phyloP scores from a whole-genome alignment of 768 basidiomycete genomes.

The Boletales sp. region DNA sequence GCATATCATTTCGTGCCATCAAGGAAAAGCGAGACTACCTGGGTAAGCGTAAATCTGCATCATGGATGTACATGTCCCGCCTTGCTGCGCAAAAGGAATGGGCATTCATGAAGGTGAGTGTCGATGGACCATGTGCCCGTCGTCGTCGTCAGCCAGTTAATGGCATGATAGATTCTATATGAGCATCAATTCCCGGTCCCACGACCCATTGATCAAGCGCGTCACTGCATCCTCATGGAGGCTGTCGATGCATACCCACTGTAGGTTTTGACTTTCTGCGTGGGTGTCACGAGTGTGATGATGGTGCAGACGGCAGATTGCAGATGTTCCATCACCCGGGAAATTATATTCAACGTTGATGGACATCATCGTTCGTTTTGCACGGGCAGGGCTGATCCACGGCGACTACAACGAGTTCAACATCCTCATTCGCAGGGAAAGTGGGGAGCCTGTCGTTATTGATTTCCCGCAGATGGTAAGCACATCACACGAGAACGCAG shows the following conservation, averaged over 20 bases:
- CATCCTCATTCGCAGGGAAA: conserved; percentile 82
- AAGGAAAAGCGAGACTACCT: conserved; percentile 96
- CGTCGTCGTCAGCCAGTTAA: not conserved
- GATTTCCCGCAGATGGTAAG: conserved; percentile 99
- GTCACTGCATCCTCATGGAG: conserved; percentile 96
- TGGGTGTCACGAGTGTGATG: not conserved
- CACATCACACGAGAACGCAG: conserved; percentile 94
- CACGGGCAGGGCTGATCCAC: conserved; percentile 92
- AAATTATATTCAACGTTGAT: conserved; percentile 88
- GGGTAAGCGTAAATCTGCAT: conserved; percentile 91
- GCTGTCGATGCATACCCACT: conserved; percentile 92
- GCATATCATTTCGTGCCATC: conserved; percentile 96
- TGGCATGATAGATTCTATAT: conserved; percentile 67
- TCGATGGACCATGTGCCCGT: not conserved
- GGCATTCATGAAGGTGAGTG: conserved; percentile 92
- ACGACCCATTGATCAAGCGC: conserved; percentile 86
- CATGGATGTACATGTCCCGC: conserved; percentile 99
- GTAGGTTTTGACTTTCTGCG: conserved; percentile 44
- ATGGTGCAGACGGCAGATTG: conserved; percentile 72
- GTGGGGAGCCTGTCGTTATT: conserved; percentile 81
- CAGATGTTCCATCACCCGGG: conserved; percentile 79
- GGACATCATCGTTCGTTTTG: conserved; percentile 95
- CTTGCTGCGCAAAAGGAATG: conserved; percentile 96
- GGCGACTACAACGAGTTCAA: conserved; percentile 99
- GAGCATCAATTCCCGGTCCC: conserved; percentile 94